A percentile compares a stretch with the other conserved stretches of the same genome.
phyloP scores from a whole-genome alignment of 257 asterid genomes.

The Scutellaria baicalensis region DNA sequence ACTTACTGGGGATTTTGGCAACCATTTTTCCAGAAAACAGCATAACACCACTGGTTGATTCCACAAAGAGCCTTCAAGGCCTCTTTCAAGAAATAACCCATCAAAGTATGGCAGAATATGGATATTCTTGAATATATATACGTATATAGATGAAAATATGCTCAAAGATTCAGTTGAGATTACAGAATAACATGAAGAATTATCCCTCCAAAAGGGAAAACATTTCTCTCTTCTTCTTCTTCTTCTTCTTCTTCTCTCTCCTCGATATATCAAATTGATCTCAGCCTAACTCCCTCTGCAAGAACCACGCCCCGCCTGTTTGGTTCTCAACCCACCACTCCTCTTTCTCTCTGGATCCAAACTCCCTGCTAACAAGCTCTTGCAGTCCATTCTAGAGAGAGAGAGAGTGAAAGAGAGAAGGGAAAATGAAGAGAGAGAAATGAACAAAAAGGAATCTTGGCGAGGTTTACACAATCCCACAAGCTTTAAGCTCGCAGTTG shows the following conservation, averaged over 20 bases:
- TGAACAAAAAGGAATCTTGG: neutral
- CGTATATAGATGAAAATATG: slow-evolving; percentile 1
- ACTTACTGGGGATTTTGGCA: slow-evolving; percentile 88
- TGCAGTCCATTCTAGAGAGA: slow-evolving; percentile 53
- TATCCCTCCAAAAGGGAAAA: slow-evolving; percentile 20
- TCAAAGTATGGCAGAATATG: slow-evolving; percentile 14
- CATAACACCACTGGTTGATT: slow-evolving; percentile 89
- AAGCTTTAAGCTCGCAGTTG: slow-evolving; percentile 70
- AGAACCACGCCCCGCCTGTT: slow-evolving; percentile 99
- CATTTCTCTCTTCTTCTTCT: too few species aligned
- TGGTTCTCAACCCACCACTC: slow-evolving; percentile 92
- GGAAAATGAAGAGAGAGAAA: neutral
- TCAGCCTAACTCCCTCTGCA: slow-evolving; percentile 91
- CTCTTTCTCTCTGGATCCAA: slow-evolving; percentile 92
- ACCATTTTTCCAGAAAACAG: slow-evolving; percentile 93
- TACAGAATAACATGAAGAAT: slow-evolving; percentile 14
- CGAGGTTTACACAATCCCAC: slow-evolving; percentile 72
- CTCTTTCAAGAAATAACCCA: slow-evolving; percentile 94
- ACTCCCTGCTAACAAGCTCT: slow-evolving; percentile 37
- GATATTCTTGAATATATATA: slow-evolving; percentile 2
- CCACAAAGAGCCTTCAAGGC: slow-evolving; percentile 95
- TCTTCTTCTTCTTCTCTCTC: neutral
- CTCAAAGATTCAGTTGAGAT: slow-evolving; percentile 12
- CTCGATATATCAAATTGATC: neutral
- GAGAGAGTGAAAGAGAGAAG: neutral